A percentile compares a stretch with the other conserved stretches of the same genome.
Evolutionary conservation across 2,329 filamentous ascomycete species (phyloP).

Genomic region (Aspergillus tamarii): DNA sequence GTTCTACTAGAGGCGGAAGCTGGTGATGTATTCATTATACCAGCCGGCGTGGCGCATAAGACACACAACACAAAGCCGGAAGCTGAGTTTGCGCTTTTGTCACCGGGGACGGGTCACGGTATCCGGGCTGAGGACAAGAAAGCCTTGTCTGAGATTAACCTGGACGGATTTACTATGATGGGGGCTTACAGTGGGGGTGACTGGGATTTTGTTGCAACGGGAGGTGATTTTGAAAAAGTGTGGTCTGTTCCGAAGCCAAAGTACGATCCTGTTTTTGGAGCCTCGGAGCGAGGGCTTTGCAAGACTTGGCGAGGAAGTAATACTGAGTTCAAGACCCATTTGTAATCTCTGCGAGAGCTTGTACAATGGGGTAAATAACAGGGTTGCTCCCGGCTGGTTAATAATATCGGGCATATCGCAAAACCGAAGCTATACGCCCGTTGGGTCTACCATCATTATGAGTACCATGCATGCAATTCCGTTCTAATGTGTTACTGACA

Average conservation of each 20-base stretch:
- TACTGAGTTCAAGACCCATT: neutral
- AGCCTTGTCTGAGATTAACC: neutral
- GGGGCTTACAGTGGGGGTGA: neutral
- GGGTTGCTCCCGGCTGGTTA: neutral
- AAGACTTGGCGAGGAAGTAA: neutral
- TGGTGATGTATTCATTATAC: neutral
- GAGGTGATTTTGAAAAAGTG: neutral
- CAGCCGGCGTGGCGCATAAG: neutral
- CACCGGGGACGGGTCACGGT: neutral
- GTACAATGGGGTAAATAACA: neutral
- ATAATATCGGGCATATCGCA: neutral
- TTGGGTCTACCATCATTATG: neutral
- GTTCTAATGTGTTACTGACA: neutral
- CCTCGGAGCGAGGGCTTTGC: neutral
- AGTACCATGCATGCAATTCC: neutral
- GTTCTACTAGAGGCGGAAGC: neutral
- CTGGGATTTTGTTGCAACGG: neutral
- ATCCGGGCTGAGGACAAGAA: neutral
- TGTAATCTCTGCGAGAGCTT: neutral
- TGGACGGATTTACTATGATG: neutral
- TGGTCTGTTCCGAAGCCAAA: neutral
- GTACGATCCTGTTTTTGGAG: neutral
- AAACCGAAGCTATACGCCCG: neutral
- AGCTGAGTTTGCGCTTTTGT: neutral
- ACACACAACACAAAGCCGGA: neutral